Evolutionary conservation across 306 rosid species (phyloP).

Genomic region (Quercus robur): DNA sequence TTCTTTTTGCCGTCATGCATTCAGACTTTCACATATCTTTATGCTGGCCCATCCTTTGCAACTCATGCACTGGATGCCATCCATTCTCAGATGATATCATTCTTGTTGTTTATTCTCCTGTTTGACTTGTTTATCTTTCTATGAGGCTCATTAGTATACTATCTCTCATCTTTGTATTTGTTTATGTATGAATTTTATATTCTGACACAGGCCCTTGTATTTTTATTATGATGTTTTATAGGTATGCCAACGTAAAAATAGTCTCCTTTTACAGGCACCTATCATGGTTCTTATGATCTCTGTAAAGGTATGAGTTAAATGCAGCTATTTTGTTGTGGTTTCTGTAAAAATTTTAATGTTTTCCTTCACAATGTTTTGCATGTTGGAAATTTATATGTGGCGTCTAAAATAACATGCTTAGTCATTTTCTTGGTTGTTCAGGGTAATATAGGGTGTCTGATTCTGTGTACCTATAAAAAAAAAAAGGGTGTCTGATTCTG

Average conservation of each 20-base stretch:
- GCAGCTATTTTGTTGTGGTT: not conserved
- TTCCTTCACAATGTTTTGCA: not conserved
- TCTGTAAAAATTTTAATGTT: not conserved
- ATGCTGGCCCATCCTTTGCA: not conserved
- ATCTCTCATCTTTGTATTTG: not conserved
- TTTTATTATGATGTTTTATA: slow-evolving; percentile 19
- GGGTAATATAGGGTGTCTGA: not conserved
- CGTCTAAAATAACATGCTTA: not conserved
- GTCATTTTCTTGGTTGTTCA: not conserved
- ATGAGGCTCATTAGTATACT: not conserved
- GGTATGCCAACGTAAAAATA: slow-evolving; percentile 48
- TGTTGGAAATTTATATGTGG: not conserved
- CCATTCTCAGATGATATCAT: not conserved
- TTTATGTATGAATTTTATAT: not conserved
- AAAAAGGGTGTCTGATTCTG: not conserved
- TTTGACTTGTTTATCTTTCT: not conserved
- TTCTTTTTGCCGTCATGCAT: not conserved
- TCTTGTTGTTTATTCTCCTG: not conserved
- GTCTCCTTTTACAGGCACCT: slow-evolving; percentile 35
- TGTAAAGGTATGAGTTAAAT: slow-evolving; percentile 47
- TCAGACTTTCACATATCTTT: not conserved
- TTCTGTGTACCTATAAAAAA: not conserved
- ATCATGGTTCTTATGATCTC: slow-evolving; percentile 78
- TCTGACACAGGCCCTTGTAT: not conserved
- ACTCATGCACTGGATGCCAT: not conserved